Conservation (phyloP, 441 rosid species). For the Erysimum cheiri region DNA sequence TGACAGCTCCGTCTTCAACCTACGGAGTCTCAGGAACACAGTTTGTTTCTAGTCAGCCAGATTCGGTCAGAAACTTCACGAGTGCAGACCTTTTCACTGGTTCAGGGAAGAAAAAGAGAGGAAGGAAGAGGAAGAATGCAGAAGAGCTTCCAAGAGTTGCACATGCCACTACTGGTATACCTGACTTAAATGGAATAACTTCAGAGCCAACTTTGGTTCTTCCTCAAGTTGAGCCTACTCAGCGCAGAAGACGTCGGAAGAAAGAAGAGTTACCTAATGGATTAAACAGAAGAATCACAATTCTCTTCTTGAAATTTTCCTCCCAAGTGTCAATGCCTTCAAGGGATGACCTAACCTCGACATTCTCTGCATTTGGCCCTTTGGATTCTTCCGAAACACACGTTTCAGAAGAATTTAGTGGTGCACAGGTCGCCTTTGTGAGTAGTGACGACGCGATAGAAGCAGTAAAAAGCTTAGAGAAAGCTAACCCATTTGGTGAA, state of each 20-base stretch:
- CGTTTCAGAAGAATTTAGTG: conserved; percentile 47
- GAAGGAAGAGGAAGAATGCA: conserved; percentile 54
- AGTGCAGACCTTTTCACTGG: conserved; percentile 38
- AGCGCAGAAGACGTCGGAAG: conserved; percentile 53
- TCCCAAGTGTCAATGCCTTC: conserved; percentile 66
- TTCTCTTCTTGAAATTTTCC: conserved; percentile 68
- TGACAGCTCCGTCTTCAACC: conserved; percentile 47
- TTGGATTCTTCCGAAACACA: conserved; percentile 69
- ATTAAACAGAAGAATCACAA: conserved; percentile 56
- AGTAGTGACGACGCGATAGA: conserved; percentile 62
- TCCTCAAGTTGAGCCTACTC: conserved; percentile 49
- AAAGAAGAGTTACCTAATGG: conserved; percentile 50
- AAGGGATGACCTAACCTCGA: conserved; percentile 57
- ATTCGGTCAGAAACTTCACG: conserved; percentile 43
- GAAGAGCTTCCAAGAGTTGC: conserved; percentile 35
- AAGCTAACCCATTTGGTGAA: conserved; percentile 64
- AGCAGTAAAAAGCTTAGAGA: conserved; percentile 68
- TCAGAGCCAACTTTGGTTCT: conserved; percentile 39
- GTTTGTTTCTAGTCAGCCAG: conserved; percentile 42
- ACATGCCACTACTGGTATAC: conserved; percentile 46
- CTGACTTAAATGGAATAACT: conserved; percentile 65
- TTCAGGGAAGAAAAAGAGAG: conserved; percentile 53
- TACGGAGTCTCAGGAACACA: conserved; percentile 36
- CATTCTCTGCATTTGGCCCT: conserved; percentile 71
- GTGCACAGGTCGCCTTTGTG: conserved; percentile 67